Evolutionary conservation across 805 yeast genomes (phyloP), one percentile per base, ranked within the genome.

Genomic region (Candida nitratophila): DNA sequence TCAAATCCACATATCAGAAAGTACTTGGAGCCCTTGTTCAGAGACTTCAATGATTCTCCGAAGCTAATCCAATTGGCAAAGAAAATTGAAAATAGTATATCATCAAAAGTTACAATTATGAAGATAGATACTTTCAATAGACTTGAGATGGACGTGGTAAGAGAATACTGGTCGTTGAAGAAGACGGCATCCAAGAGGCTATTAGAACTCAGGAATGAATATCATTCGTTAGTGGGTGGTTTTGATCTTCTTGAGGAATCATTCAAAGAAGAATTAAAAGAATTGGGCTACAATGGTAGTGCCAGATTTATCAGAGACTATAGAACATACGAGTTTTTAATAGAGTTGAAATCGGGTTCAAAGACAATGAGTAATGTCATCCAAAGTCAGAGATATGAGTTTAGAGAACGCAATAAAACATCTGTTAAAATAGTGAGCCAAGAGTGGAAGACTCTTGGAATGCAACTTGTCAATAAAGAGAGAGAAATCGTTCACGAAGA

Each of bases 401-500:
- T 50, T 15, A 51, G 47, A 39, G 63, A 63, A 16, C 57, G 47
- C 34, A 52, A 57, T 11, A 63, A 55, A 37, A 40, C 57, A 1
- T 45, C 53, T 0, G 56, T 61, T 4, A 60, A 60, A 37, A 56
- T 81, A 19, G 63, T 71, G 0, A 61, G 66, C 27, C 60, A 66
- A 1, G 70, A 75, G 57, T 81, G 89, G 79, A 60, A 70, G 1
- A 52, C 65, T 1, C 66, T 86, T 24, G 85, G 85, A 0, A 55
- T 64, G 6, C 55, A 59, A 4, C 61, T 83, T 15, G 76, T 76
- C 20, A 55, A 64, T 1, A 56, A 73, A 3, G 66, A 68, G n/a
- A 64, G 67, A 4, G 61, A 64, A 21, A 83, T 88, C 3, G 65
- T 67, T 14, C 52, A 52, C 2, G 80, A 77, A 44, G 96, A 90